Base-by-base conservation (phyloP, 139 green algal genomes). In the Deuterostichococcus epilithicus region DNA sequence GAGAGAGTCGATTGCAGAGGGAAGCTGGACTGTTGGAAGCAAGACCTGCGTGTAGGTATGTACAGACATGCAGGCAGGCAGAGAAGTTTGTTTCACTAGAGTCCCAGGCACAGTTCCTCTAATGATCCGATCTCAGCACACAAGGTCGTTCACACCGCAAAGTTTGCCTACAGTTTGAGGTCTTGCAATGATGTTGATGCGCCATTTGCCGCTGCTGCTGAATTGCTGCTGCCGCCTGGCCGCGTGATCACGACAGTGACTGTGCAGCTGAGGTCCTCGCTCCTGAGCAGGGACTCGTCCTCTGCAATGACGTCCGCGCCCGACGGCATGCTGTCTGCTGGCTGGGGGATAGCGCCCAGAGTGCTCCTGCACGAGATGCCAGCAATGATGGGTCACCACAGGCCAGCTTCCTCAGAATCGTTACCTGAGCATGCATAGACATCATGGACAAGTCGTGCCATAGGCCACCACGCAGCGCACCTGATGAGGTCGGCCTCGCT, bases 331-430 rank as follows among this genome's bases (percentile, higher is more conserved):
- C 45, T 34, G 6, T 73, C 67, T 23, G 79, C 66, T 0, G 85
- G 81, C 73, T 85, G 78, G 44, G 90, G 75, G 5, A 78, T 35
- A 25, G 66, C 38, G 0, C 91, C 91, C 22, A 97, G 83, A 0
- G 83, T 66, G 68, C 89, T 82, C 0, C 73, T 63, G 5, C 94
- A 72, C 39, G 93, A 94, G 4, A 38, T 83, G 3, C 30, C 42
- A 58, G 88, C 73, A 13, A 47, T 60, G 23, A 8, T 52, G 42
- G 13, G 8, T 52, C 42, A 52, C 13, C 42, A 52, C 8, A 52
- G 42, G 13, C 42, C 8, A 52, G 42, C 42, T 8, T n/a, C n/a
- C n/a, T n/a, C n/a, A n/a, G n/a, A n/a, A n/a, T n/a, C n/a, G n/a
- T n/a, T n/a, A n/a, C n/a, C n/a, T n/a, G n/a, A n/a, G n/a, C n/a